Evolutionary conservation across 257 asterid species (phyloP), one percentile per base, ranked within the genome.

Genomic region (Striga asiatica): DNA sequence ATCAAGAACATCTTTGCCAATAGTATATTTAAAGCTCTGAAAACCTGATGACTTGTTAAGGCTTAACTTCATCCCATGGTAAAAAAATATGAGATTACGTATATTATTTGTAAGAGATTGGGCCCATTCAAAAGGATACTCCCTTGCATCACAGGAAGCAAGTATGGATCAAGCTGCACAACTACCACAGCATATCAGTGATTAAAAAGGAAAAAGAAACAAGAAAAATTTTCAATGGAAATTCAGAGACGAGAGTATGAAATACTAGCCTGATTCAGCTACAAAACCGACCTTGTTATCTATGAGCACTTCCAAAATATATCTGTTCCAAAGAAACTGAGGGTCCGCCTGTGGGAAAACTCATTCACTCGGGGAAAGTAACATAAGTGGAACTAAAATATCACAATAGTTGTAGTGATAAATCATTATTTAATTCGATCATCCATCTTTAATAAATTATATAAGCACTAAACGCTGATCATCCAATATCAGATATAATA

Each of bases 91-190:
- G 60, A 11, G 28, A 54, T 25, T 9, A 2, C 8, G 17, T 2
- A 6, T 46, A 46, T 39, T 23, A 61, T 32, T 8, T 23, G 66
- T 37, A 50, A 56, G 50, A 70, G 53, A 49, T 45, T 9, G 46
- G 56, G 59, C 57, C 63, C 16, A 45, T 34, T 53, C 53, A 55
- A 69, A 67, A 81, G 99, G 99, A 93, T 93, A 93, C 75, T 93
- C 65, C 99, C 99, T 79, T 93, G 99, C 79, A 93, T 72, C 27
- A 93, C 71, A 43, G 97, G 99, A 63, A 93, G 94, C 74, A 93
- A 66, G 73, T 76, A 92, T 5, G 82, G 85, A 45, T 88, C 95
- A 72, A 88, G 91, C 99, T 92, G 97, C 86, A 85, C 4, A 50
- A 45, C 58, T 48, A 74, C 39, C 39, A 74, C 21, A 68, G 34